Evolutionary conservation across 1,284 basidiomycete genomes (phyloP).

Genomic region (Porphyrellus sp.): DNA sequence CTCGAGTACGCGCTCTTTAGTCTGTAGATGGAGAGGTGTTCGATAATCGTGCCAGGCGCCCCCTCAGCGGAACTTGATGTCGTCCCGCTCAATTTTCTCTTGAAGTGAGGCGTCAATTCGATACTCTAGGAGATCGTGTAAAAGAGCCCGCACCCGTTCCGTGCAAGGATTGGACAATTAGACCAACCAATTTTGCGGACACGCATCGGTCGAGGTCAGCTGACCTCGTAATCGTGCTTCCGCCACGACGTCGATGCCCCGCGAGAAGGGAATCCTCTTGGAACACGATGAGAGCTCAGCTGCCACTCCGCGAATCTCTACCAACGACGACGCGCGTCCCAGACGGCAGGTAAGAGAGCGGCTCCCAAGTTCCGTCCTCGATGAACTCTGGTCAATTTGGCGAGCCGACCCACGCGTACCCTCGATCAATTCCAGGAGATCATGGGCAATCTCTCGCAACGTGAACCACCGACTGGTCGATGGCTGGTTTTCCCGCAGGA

Average conservation of each 20-base stretch:
- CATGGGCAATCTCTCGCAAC: conserved; percentile 28
- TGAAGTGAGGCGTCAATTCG: no score
- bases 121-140: no score
- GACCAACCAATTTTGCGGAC: no score
- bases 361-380: conserved; percentile 14
- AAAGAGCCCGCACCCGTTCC: no score
- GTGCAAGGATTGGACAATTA: no score
- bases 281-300: background rate
- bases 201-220: conserved; percentile 12
- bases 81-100: no score
- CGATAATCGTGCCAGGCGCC: no score
- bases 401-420: conserved; percentile 29
- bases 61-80: no score
- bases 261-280: conserved; percentile 4
- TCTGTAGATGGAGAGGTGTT: no score
- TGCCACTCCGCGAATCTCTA: background rate
- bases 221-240: conserved; percentile 4
- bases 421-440: conserved; percentile 27
- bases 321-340: conserved; percentile 1
- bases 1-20: no score
- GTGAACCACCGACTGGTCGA: conserved; percentile 22
- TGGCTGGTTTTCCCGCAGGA: conserved; percentile 30
- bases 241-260: conserved; percentile 16
- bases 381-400: conserved; percentile 35
- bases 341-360: conserved; percentile 12